Evolutionary conservation across 2,329 filamentous ascomycete genomes (phyloP), one percentile per base, ranked within the genome.

Genomic region (Teratosphaeria nubilosa): DNA sequence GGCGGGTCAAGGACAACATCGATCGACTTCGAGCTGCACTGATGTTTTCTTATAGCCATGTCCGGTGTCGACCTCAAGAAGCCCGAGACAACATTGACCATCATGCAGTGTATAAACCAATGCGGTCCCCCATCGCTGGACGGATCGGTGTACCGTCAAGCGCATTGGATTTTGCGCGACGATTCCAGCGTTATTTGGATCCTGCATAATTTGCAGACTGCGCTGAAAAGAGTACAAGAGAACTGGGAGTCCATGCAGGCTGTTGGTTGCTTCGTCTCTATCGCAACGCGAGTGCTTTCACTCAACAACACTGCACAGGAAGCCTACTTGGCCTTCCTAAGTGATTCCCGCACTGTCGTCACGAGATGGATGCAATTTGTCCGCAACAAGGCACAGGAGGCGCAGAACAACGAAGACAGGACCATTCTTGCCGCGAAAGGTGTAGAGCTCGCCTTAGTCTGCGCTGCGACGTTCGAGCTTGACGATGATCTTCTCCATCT

Each of bases 31-130:
- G 27, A 30, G 27, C 7, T 30, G 27, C 27, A 30, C 34, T 37
- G 34, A 37, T 10, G 11, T 37, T 13, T 37, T 37, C 34, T 37
- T 13, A 13, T 37, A 3, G 80, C 74, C 0, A 76, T 78, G 0
- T 76, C 79, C 70, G 82, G 53, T 59, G 55, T 90, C 2, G 86
- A 87, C 60, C 82, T 88, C 60, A 82, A 80, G 32, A 77, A 76
- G 0, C 76, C 81, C 30, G 74, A 77, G 0, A 81, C 80, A 0
- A 74, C 75, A 31, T 59, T 72, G 0, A 62, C 86, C 0, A 66
- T 88, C 1, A 70, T 72, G 1, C 79, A 81, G 9, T 70, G 88
- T 0, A 72, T 77, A 0, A 60, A 80, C 0, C 80, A 88, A 61
- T 76, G 75, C 1, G 86, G 86, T 0, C 83, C 83, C 63, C 67